These are phyloP conservation scores for Ceratocystis lukuohia DNA, from an alignment of 2,329 filamentous ascomycete species.

Conservation along the genomic window DNA sequence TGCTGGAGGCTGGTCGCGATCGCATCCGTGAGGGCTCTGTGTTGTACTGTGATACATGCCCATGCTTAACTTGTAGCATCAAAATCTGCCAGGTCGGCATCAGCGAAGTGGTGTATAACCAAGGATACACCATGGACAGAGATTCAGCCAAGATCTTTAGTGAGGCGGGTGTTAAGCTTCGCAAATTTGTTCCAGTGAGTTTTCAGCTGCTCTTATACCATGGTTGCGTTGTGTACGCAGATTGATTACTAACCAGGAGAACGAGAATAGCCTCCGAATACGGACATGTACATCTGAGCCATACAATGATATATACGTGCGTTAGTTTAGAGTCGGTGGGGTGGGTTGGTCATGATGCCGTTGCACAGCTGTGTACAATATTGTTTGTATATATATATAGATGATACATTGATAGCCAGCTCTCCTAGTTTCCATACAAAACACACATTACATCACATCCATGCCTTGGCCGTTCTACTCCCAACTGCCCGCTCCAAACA, in stretches of 20 bases:
- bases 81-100: constrained; percentile 98
- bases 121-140: constrained; percentile 87
- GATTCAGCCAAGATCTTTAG: constrained; percentile 70
- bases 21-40: constrained; percentile 69
- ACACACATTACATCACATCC: neutral
- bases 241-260: neutral
- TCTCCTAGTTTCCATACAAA: neutral
- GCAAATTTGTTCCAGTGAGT: constrained; percentile 77
- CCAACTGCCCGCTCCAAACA: constrained; percentile 45
- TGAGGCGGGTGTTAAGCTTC: constrained; percentile 68
- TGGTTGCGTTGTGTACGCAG: neutral
- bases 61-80: constrained; percentile 93
- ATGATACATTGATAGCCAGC: too few species aligned
- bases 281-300: constrained; percentile 48
- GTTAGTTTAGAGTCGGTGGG: neutral
- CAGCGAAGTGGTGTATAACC: constrained; percentile 84
- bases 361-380: neutral
- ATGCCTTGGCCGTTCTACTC: constrained; percentile 26
- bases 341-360: neutral
- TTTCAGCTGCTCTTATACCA: constrained; percentile 10
- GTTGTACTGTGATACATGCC: constrained; percentile 91
- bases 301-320: neutral
- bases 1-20: constrained; percentile 86
- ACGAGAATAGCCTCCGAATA: constrained; percentile 43
- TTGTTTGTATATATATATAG: neutral